A percentile compares a stretch with the other conserved stretches of the same genome.
phyloP scores from a whole-genome alignment of 2,329 filamentous ascomycete species.

The Cryphonectria parasitica region DNA sequence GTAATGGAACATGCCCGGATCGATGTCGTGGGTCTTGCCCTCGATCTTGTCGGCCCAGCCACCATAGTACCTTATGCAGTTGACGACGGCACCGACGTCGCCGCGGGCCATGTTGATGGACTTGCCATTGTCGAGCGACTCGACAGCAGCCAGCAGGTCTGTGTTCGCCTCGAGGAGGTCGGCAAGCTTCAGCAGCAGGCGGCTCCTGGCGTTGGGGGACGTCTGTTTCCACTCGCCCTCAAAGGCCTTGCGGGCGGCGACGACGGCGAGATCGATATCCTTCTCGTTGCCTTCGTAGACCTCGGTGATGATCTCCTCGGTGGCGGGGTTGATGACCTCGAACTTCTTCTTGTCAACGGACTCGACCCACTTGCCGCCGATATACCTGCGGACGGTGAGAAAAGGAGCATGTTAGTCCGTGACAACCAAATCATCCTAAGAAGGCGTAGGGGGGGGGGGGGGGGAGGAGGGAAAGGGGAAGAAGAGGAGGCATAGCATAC shows the following conservation, averaged over 20 bases:
- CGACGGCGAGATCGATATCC: conserved; percentile 79
- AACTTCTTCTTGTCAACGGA: conserved; percentile 86
- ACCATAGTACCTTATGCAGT: conserved; percentile 81
- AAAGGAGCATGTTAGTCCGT: conserved; percentile 31
- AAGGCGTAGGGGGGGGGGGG: conserved; percentile 5
- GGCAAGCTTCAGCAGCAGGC: conserved; percentile 74
- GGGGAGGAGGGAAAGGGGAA: conserved; percentile 1
- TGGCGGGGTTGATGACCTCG: conserved; percentile 87
- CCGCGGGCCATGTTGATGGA: conserved; percentile 75
- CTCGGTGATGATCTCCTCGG: conserved; percentile 81
- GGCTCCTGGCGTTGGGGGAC: conserved; percentile 72
- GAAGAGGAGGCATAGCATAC: conserved; percentile 46
- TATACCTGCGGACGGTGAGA: conserved; percentile 61
- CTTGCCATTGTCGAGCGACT: conserved; percentile 90
- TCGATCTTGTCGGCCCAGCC: conserved; percentile 92
- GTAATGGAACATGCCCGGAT: conserved; percentile 81
- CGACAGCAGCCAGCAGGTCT: conserved; percentile 77
- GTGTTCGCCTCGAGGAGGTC: conserved; percentile 78
- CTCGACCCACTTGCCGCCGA: conserved; percentile 91
- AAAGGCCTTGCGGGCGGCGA: conserved; percentile 84
- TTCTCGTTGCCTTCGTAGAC: conserved; percentile 88
- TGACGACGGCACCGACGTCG: conserved; percentile 70
- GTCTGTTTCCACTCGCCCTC: conserved; percentile 71
- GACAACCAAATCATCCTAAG: conserved; percentile 3
- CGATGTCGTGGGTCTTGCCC: conserved; percentile 83